Conservation (phyloP, 148 eudicot genomes). For the Rhododendron simsii region DNA sequence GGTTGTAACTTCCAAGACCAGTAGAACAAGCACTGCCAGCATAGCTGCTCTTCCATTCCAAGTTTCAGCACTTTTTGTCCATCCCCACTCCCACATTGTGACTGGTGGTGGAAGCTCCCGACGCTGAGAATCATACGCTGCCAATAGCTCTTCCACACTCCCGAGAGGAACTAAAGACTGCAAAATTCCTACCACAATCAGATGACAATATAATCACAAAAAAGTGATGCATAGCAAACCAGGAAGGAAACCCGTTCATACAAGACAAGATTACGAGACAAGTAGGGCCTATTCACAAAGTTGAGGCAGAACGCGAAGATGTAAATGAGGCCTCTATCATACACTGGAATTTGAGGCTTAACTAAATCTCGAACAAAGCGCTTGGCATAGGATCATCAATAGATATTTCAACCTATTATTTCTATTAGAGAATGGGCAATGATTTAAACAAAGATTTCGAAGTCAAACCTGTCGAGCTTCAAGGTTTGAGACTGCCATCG, state of each 20-base stretch:
- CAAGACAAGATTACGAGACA: background rate
- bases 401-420: background rate
- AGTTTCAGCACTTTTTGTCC: slow-evolving; percentile 96
- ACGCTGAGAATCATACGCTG: slow-evolving; percentile 84
- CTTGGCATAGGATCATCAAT: background rate
- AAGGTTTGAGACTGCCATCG: slow-evolving; percentile 94
- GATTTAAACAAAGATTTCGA: background rate
- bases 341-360: background rate
- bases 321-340: background rate
- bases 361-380: background rate
- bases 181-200: slow-evolving; percentile 16
- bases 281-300: background rate
- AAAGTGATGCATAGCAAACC: background rate
- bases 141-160: slow-evolving; percentile 93
- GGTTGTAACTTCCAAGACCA: slow-evolving; percentile 82
- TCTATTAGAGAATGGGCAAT: background rate
- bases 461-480: slow-evolving; percentile 83
- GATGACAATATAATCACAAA: background rate
- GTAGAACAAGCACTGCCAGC: slow-evolving; percentile 79
- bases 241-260: background rate
- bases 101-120: slow-evolving; percentile 88
- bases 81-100: slow-evolving; percentile 96
- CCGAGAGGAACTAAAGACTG: slow-evolving; percentile 99
- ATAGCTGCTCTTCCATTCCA: slow-evolving; percentile 99
- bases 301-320: background rate